Conservation (phyloP, 257 asterid genomes). For the Solanum chilense region DNA sequence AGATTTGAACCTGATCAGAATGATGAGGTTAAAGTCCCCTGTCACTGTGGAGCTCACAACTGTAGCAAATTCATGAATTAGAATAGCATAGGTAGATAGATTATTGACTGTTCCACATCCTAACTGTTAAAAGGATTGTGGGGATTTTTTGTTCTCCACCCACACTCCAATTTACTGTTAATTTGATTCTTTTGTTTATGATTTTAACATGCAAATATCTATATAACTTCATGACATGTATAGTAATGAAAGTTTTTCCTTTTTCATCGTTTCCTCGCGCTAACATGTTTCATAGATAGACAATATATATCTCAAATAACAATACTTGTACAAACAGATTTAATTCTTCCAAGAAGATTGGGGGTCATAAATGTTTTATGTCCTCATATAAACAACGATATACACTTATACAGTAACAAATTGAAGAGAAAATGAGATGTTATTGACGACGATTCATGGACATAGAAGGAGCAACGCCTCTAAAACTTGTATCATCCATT, state of each 20-base stretch:
- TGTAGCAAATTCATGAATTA: constrained; percentile 3
- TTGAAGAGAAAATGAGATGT: neutral
- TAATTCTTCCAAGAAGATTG: neutral
- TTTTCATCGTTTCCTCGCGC: neutral
- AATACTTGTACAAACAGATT: neutral
- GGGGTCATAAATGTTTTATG: neutral
- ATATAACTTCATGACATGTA: neutral
- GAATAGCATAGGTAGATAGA: neutral
- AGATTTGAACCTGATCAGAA: neutral
- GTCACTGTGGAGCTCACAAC: constrained; percentile 3
- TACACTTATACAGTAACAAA: neutral
- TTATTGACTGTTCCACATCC: neutral
- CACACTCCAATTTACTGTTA: neutral
- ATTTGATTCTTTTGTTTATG: neutral
- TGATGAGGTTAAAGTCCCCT: neutral
- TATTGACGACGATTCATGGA: neutral
- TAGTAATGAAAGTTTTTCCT: neutral
- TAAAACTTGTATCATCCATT: constrained; percentile 17
- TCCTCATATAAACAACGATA: neutral
- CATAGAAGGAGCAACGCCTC: constrained; percentile 24
- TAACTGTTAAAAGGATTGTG: neutral
- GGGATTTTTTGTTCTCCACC: neutral
- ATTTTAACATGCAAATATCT: neutral
- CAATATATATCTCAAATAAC: neutral
- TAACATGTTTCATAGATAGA: neutral